Percentiles rank a stretch among this genome's conserved stretches.
Evolutionary conservation across 305 asterid species (phyloP).

Genomic region (Plantago lanceolata): DNA sequence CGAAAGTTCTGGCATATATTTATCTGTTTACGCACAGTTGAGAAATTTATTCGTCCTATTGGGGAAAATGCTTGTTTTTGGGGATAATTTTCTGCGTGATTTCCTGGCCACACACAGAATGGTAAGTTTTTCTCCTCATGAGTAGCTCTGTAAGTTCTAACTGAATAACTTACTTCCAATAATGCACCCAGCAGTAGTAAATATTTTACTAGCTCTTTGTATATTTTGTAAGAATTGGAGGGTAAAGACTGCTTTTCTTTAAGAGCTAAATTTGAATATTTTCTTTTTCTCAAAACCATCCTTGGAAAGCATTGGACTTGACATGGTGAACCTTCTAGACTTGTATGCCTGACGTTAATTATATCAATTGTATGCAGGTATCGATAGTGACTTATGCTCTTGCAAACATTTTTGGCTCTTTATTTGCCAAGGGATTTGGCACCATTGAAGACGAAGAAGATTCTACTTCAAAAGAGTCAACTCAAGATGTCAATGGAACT

Average conservation of each 20-base stretch:
- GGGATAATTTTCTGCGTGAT: conserved; percentile 66
- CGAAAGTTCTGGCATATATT: conserved; percentile 28
- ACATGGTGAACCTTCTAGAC: neutral
- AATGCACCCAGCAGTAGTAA: too few relatives aligned
- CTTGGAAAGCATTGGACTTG: neutral
- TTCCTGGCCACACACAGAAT: conserved; percentile 58
- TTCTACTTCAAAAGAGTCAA: conserved; percentile 37
- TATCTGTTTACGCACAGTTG: conserved; percentile 41
- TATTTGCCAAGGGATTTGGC: conserved; percentile 79
- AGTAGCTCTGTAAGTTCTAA: neutral
- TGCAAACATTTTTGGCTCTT: conserved; percentile 56
- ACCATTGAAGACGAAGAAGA: conserved; percentile 49
- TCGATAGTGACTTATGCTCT: conserved; percentile 65
- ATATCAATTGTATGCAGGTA: conserved; percentile 42
- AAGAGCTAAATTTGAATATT: neutral
- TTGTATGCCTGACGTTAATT: conserved; percentile 18
- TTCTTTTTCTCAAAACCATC: neutral
- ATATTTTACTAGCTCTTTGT: neutral
- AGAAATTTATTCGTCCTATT: conserved; percentile 42
- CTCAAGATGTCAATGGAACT: conserved; percentile 76
- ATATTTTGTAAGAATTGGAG: too few relatives aligned
- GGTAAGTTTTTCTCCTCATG: conserved; percentile 40
- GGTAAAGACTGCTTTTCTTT: neutral
- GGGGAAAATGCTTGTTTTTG: conserved; percentile 51
- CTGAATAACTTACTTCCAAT: neutral